phyloP scores from a whole-genome alignment of 768 basidiomycete species.

The Zangia roseola region DNA sequence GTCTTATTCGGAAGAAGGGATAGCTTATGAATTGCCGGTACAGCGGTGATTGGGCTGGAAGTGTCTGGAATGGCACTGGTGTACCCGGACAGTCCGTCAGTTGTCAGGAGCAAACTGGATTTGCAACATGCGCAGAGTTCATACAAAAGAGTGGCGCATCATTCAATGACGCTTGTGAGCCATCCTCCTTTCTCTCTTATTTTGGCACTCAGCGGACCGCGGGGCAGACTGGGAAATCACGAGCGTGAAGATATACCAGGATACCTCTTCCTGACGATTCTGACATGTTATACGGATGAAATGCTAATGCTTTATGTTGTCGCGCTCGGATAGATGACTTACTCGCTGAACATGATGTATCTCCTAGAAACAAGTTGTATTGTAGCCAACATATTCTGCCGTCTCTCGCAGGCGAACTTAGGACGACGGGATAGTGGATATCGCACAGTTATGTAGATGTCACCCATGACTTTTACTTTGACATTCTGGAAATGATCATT shows the following conservation, averaged over 20 bases:
- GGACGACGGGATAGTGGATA: no score
- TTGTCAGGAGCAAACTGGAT: slow-evolving; percentile 82
- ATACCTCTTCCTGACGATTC: slow-evolving; percentile 24
- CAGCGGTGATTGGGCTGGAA: slow-evolving; percentile 88
- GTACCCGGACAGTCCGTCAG: slow-evolving; percentile 84
- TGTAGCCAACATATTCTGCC: slow-evolving; percentile 1
- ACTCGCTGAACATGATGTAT: slow-evolving; percentile 14
- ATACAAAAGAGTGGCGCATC: slow-evolving; percentile 70
- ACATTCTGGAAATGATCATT: background rate
- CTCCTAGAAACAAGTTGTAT: slow-evolving; percentile 23
- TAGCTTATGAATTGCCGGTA: slow-evolving; percentile 4
- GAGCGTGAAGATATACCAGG: slow-evolving; percentile 72
- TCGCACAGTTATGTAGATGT: no score
- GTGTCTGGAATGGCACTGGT: slow-evolving; percentile 70
- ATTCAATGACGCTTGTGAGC: slow-evolving; percentile 78
- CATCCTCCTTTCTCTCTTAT: slow-evolving; percentile 1
- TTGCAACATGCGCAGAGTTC: slow-evolving; percentile 76
- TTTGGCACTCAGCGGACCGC: slow-evolving; percentile 1
- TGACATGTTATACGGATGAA: slow-evolving; percentile 1
- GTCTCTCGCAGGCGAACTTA: background rate
- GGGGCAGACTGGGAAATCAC: slow-evolving; percentile 77
- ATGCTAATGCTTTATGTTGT: slow-evolving; percentile 2
- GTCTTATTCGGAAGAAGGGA: background rate
- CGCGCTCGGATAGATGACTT: slow-evolving; percentile 13
- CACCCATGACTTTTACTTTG: no score